These are phyloP conservation scores for Pyrenula aspistea DNA, from an alignment of 495 filamentous ascomycete genomes.

Conservation along the genomic window DNA sequence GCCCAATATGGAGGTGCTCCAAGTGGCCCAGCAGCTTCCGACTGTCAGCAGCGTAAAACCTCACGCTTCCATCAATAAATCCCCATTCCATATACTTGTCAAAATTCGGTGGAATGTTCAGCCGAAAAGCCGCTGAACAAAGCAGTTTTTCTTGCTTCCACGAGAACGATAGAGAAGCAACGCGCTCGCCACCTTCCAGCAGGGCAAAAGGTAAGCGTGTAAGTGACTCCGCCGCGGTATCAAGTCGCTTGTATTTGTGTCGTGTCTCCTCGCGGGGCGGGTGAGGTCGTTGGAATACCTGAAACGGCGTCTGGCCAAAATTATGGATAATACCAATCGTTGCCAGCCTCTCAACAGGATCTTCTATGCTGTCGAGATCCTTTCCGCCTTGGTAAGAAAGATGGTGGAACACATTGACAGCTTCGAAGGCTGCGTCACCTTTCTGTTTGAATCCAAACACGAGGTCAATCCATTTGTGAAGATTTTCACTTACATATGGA, in stretches of 20 bases:
- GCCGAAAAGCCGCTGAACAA: constrained; percentile 66
- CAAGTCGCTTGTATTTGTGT: constrained; percentile 53
- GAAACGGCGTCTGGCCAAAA: constrained; percentile 93
- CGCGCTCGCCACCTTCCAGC: constrained; percentile 68
- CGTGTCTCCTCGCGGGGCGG: constrained; percentile 53
- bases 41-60: constrained; percentile 74
- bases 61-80: constrained; percentile 81
- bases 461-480: constrained; percentile 94
- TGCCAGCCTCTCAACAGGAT: constrained; percentile 69
- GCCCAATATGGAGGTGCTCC: constrained; percentile 84
- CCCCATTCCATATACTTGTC: constrained; percentile 96
- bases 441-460: constrained; percentile 93
- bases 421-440: constrained; percentile 84
- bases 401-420: constrained; percentile 90
- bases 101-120: constrained; percentile 76
- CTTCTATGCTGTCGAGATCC: constrained; percentile 82
- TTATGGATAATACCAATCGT: constrained; percentile 96
- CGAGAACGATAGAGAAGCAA: constrained; percentile 68
- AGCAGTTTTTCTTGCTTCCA: constrained; percentile 71
- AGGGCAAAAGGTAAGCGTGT: constrained; percentile 73
- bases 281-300: constrained; percentile 79
- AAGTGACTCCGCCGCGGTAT: constrained; percentile 64
- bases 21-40: constrained; percentile 70
- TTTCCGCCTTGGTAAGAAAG: constrained; percentile 89
- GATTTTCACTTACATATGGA: constrained; percentile 77